Conservation (phyloP, 2,329 filamentous ascomycete genomes). For the Penicillium occitanis region DNA sequence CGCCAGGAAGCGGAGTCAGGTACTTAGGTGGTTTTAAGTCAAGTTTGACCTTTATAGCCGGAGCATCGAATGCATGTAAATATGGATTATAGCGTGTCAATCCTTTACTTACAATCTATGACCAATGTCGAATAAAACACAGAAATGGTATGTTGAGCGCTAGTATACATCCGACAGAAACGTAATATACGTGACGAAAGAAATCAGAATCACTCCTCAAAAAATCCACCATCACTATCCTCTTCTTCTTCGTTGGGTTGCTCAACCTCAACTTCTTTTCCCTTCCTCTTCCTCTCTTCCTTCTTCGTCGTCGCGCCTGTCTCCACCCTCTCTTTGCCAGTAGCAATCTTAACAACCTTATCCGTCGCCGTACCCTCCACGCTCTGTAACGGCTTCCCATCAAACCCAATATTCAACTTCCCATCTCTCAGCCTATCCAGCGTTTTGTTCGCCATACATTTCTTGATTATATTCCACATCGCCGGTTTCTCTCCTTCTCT, state of each 20-base stretch:
- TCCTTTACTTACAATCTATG: neutral
- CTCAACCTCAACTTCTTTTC: conserved; percentile 1
- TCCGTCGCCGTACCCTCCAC: neutral
- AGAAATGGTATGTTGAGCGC: neutral
- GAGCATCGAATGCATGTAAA: conserved; percentile 1
- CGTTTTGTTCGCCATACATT: conserved; percentile 45
- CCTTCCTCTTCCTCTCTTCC: neutral
- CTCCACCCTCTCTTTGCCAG: conserved; percentile 13
- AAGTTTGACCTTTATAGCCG: neutral
- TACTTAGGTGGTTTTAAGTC: neutral
- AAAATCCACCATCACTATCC: conserved; percentile 44
- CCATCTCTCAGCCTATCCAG: conserved; percentile 45
- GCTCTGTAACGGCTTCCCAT: conserved; percentile 19
- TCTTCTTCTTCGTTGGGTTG: conserved; percentile 25
- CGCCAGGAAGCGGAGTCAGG: conserved; percentile 6
- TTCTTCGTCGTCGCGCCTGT: neutral
- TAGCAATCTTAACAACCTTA: neutral
- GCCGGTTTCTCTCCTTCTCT: conserved; percentile 36
- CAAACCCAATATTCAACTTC: conserved; percentile 34
- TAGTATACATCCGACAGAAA: neutral
- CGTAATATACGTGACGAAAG: neutral
- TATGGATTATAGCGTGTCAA: neutral
- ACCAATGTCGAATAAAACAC: neutral
- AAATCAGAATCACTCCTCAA: conserved; percentile 30
- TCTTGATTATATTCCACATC: conserved; percentile 48